Percentiles rank a stretch among this genome's conserved stretches.
phyloP scores from a whole-genome alignment of 139 green algal genomes.

The Chloropicon primus region DNA sequence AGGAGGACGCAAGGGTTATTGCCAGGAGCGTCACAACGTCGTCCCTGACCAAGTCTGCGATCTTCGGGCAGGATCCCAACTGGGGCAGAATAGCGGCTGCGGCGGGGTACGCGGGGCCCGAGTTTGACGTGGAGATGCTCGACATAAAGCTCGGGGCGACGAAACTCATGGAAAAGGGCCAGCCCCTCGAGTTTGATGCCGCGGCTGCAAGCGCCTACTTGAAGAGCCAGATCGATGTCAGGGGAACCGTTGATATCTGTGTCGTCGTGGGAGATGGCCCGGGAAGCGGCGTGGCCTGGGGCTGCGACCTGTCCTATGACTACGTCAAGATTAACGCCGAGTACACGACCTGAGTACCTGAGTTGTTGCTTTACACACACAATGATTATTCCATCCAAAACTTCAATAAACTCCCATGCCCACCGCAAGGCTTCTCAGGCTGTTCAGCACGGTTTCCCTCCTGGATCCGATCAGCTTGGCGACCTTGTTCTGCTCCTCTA shows the following conservation, averaged over 20 bases:
- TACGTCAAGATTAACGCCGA: constrained; percentile 95
- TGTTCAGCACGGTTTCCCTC: not conserved
- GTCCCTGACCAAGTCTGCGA: constrained; percentile 76
- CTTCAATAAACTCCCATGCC: not conserved
- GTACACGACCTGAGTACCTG: constrained; percentile 70
- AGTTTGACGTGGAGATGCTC: constrained; percentile 69
- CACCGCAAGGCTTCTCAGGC: not conserved
- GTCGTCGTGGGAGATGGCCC: constrained; percentile 38
- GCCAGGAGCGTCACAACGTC: constrained; percentile 64
- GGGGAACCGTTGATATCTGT: constrained; percentile 73
- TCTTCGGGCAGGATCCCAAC: constrained; percentile 97
- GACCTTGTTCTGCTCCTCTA: not conserved
- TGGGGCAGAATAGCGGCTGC: constrained; percentile 93
- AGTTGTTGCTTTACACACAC: too few species aligned
- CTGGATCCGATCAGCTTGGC: not conserved
- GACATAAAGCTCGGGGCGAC: constrained; percentile 53
- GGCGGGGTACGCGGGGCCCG: constrained; percentile 80
- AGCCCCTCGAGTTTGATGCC: constrained; percentile 86
- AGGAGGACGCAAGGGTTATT: constrained; percentile 46
- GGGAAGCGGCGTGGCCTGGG: constrained; percentile 58
- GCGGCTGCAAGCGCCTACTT: constrained; percentile 75
- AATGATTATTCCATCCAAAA: not conserved
- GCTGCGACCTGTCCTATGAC: constrained; percentile 84
- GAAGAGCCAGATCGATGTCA: constrained; percentile 47
- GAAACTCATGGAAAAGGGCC: constrained; percentile 79